Evolutionary conservation across 345 rosid genomes (phyloP).

Genomic region (Gossypium australe): DNA sequence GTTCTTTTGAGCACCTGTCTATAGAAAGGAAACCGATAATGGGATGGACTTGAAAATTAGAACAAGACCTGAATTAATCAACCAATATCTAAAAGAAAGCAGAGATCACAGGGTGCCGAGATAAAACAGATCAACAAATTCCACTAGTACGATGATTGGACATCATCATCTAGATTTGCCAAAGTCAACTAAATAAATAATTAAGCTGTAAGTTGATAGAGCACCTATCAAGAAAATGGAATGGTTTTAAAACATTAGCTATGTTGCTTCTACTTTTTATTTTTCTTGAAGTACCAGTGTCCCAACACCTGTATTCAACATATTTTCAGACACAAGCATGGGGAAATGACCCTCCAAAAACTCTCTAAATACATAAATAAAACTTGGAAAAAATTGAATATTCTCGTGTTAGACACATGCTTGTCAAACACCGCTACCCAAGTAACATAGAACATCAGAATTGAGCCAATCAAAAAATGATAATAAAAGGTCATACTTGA

Average conservation of each 20-base stretch:
- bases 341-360: neutral
- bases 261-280: too few species aligned
- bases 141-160: too few species aligned
- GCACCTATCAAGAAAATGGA: slow-evolving; percentile 1
- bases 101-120: neutral
- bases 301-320: neutral
- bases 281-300: too few species aligned
- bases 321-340: neutral
- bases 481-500: neutral
- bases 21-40: neutral
- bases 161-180: too few species aligned
- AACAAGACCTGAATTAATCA: neutral
- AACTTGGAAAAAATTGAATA: neutral
- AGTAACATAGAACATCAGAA: neutral
- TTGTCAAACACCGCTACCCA: neutral
- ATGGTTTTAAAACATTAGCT: neutral
- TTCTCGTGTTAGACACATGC: neutral
- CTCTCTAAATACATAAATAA: neutral
- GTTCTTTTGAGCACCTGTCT: neutral
- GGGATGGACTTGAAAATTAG: too few species aligned
- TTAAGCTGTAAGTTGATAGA: neutral
- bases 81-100: neutral
- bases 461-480: neutral
- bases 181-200: too few species aligned
- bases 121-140: neutral